Evolutionary conservation across 495 filamentous ascomycete genomes (phyloP).

Genomic region (Ramalina intermedia): DNA sequence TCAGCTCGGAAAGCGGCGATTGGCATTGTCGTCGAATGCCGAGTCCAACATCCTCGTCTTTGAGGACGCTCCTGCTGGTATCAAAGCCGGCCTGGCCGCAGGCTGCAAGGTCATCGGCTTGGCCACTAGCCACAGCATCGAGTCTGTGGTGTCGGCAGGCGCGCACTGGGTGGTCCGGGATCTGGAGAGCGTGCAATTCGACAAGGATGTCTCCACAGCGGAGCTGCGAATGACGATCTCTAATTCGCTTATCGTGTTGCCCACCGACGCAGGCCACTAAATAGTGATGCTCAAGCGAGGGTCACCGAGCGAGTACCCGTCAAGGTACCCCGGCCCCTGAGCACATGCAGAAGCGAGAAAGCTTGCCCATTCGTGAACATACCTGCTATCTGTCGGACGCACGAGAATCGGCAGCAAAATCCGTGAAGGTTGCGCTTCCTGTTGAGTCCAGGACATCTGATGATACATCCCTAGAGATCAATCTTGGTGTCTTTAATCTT

Average conservation of each 20-base stretch:
- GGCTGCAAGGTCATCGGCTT: slow-evolving; percentile 82
- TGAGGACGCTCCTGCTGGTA: slow-evolving; percentile 90
- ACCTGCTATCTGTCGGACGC: too few relatives aligned
- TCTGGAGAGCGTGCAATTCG: slow-evolving; percentile 52
- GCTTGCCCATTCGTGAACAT: background rate
- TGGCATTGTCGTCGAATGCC: slow-evolving; percentile 39
- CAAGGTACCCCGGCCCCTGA: background rate
- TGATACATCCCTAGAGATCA: too few relatives aligned
- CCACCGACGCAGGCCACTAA: background rate
- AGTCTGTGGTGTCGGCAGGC: slow-evolving; percentile 53
- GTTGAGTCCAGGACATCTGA: too few relatives aligned
- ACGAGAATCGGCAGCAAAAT: too few relatives aligned
- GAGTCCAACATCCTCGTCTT: slow-evolving; percentile 51
- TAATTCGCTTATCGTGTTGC: slow-evolving; percentile 20
- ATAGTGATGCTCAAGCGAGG: background rate
- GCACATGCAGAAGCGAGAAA: background rate
- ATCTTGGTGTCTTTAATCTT: too few relatives aligned
- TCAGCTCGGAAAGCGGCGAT: slow-evolving; percentile 46
- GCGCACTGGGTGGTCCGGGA: slow-evolving; percentile 85
- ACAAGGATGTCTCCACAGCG: slow-evolving; percentile 33
- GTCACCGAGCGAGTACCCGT: background rate
- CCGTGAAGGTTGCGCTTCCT: too few relatives aligned
- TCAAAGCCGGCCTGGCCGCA: slow-evolving; percentile 73
- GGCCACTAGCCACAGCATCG: slow-evolving; percentile 66
- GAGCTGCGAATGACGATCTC: slow-evolving; percentile 40